Percentiles rank a stretch among this genome's conserved stretches.
phyloP scores from a whole-genome alignment of 2,329 filamentous ascomycete species.

The Nannizzia gypsea region DNA sequence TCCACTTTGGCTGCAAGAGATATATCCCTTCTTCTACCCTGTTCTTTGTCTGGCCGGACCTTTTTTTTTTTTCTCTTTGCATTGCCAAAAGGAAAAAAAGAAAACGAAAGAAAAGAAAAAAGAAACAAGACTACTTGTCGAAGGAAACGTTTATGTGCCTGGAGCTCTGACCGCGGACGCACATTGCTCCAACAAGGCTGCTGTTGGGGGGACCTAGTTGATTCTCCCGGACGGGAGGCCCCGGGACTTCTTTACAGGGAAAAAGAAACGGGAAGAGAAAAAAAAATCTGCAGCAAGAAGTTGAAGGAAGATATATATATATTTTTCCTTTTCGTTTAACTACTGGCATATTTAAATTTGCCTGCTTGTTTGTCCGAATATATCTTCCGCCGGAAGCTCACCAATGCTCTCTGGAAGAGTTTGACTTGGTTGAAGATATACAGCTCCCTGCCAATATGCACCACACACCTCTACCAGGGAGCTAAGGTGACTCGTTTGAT shows the following conservation, averaged over 20 bases:
- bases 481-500: background rate
- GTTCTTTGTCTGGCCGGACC: background rate
- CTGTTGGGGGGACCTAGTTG: background rate
- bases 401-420: slow-evolving; percentile 1
- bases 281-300: background rate
- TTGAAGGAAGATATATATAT: background rate
- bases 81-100: background rate
- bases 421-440: background rate
- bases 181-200: background rate
- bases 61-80: no score
- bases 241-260: background rate
- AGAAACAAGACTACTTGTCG: background rate
- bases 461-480: background rate
- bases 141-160: background rate
- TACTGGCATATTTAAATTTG: background rate
- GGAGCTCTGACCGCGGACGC: background rate
- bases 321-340: background rate
- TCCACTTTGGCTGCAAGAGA: background rate
- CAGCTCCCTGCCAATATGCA: background rate
- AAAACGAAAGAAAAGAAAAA: background rate
- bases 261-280: background rate
- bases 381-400: background rate
- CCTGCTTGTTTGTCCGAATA: background rate
- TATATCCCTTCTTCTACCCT: background rate
- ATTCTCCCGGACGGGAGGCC: slow-evolving; percentile 1